Base-by-base conservation (phyloP, 108 stramenopile genomes). In the Phaeodactylum tricornutum region DNA sequence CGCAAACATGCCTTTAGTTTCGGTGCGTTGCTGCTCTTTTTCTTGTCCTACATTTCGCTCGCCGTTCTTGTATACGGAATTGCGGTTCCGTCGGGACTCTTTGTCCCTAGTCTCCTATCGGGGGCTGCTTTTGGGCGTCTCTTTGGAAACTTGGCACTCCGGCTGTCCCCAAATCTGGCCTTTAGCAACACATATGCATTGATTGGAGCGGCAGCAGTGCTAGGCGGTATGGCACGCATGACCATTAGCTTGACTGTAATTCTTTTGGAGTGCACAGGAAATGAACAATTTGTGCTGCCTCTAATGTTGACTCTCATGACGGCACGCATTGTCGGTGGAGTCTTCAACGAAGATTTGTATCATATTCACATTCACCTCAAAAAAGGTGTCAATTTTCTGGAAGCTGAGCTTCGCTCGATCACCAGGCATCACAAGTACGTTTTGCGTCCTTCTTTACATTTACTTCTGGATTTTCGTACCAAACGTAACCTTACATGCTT, bases 201-300 rank as follows among this genome's bases (percentile, higher is more conserved):
- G 25, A 68, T 92, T 50, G 90, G 90, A 0, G 85, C 79, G 8
- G 85, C 90, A 0, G 79, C 85, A 8, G 53, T 76, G 25, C 59
- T 87, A 8, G 80, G 82, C 12, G 85, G 90, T 2, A 78, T 87
- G 61, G 81, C 81, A 17, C 67, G 90, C 32, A 82, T 92, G 80
- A 84, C 83, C 19, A 92, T 92, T 47, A 73, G 71, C 30, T 60
- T 92, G 41, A 86, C 83, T 6, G 81, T 82, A 15, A 87, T 92
- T 35, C 44, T 92, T 0, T 54, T 92, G 48, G 89, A 87, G 32
- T 72, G 75, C 15, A 85, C 85, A 19, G 80, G 83, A 26, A 79
- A 87, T 59, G 66, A 77, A 57, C 80, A 84, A 55, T 85, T 74
- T 52, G 76, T 79, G 15, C 47, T 87, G 31, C 90, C 84, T 6